phyloP scores from a whole-genome alignment of 805 yeast species.

The Candida alai region DNA sequence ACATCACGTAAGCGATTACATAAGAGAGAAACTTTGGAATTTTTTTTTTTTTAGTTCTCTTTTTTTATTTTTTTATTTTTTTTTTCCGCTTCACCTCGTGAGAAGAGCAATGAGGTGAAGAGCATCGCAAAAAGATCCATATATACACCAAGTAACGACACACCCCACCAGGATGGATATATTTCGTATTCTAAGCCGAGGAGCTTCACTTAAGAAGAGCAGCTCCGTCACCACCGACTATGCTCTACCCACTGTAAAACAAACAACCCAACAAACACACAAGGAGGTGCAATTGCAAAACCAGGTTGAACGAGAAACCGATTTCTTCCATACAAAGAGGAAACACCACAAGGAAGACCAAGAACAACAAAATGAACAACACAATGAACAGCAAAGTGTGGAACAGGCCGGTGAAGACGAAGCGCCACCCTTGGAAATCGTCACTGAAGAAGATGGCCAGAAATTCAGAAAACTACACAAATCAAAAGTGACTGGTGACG shows the following conservation, averaged over 20 bases:
- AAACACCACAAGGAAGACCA: constrained; percentile 17
- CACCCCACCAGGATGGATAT: constrained; percentile 62
- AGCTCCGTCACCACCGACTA: constrained; percentile 44
- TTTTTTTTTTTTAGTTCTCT: no score
- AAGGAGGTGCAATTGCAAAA: constrained; percentile 39
- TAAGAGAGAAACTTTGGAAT: not conserved
- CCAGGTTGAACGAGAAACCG: constrained; percentile 68
- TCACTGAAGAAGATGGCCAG: constrained; percentile 55
- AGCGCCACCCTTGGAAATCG: constrained; percentile 42
- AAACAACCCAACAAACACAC: constrained; percentile 21
- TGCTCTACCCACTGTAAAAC: constrained; percentile 24
- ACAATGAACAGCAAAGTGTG: constrained; percentile 22
- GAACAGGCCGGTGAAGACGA: constrained; percentile 30
- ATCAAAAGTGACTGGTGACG: constrained; percentile 77
- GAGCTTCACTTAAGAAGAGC: constrained; percentile 70
- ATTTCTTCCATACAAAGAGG: constrained; percentile 66
- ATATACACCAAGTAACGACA: not conserved
- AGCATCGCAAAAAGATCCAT: constrained; percentile 2
- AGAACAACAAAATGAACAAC: constrained; percentile 13
- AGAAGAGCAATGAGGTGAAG: constrained; percentile 3
- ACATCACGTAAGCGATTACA: not conserved
- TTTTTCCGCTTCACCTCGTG: no score
- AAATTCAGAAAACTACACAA: constrained; percentile 55
- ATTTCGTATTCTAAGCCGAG: constrained; percentile 78
- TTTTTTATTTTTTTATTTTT: no score